A percentile compares a stretch with the other conserved stretches of the same genome.
These are phyloP conservation scores for Podaxis carcinomalis DNA, from an alignment of 768 basidiomycete species.

Conservation along the genomic window DNA sequence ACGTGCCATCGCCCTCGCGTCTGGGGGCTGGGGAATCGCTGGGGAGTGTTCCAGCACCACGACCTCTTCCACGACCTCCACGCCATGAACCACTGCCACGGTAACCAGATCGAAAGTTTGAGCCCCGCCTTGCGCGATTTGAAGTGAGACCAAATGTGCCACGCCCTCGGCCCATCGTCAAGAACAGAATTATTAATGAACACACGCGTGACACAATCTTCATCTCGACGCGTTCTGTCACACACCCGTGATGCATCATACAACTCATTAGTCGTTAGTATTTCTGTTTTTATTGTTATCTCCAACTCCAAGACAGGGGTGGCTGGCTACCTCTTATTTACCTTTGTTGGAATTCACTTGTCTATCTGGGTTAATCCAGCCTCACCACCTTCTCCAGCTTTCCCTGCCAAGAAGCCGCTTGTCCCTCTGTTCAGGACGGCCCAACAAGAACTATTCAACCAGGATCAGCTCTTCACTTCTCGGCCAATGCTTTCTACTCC, in stretches of 20 bases:
- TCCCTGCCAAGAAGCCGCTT: too few species aligned
- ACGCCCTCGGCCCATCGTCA: constrained; percentile 47
- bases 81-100: constrained; percentile 47
- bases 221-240: background rate
- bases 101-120: constrained; percentile 37
- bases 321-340: too few species aligned
- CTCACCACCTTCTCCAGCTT: too few species aligned
- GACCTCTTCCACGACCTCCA: constrained; percentile 52
- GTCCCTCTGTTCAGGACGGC: too few species aligned
- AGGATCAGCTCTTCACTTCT: background rate
- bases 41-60: constrained; percentile 35
- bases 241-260: background rate
- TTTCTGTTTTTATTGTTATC: too few species aligned
- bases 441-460: background rate
- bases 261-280: background rate
- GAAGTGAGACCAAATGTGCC: constrained; percentile 56
- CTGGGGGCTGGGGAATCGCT: constrained; percentile 47
- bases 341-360: too few species aligned
- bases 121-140: constrained; percentile 37
- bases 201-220: background rate
- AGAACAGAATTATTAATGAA: background rate
- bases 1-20: constrained; percentile 88
- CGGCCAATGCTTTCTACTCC: background rate
- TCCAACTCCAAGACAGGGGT: too few species aligned
- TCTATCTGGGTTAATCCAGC: too few species aligned